Percentiles rank a stretch among this genome's conserved stretches.
These are phyloP conservation scores for Metroxylon sagu DNA, from an alignment of 176 grass and related monocot genomes.

Conservation along the genomic window DNA sequence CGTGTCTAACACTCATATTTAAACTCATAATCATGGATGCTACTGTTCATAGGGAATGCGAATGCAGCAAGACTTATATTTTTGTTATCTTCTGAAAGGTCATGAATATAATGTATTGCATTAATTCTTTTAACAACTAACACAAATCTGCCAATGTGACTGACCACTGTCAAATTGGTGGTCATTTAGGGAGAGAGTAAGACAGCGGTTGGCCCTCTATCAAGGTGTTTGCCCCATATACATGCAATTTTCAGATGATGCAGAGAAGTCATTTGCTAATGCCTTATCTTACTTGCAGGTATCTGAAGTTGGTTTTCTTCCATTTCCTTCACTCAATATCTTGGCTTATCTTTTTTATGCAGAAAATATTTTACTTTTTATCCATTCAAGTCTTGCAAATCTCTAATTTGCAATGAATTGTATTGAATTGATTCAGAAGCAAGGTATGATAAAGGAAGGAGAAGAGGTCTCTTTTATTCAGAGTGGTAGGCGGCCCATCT, in stretches of 20 bases:
- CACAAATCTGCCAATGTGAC: too few species aligned
- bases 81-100: too few species aligned
- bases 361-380: background rate
- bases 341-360: background rate
- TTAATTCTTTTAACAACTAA: too few species aligned
- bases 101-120: too few species aligned
- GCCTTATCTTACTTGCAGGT: conserved; percentile 90
- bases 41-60: too few species aligned
- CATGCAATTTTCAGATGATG: conserved; percentile 75
- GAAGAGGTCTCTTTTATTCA: conserved; percentile 91
- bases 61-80: too few species aligned
- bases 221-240: conserved; percentile 83
- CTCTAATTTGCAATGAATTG: background rate
- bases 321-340: background rate
- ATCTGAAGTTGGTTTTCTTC: conserved; percentile 21
- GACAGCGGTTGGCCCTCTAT: conserved; percentile 86
- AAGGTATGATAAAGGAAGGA: conserved; percentile 88
- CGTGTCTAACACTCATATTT: conserved; percentile 16
- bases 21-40: too few species aligned
- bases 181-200: conserved; percentile 61
- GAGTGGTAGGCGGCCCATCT: conserved; percentile 83
- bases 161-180: conserved; percentile 12
- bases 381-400: background rate
- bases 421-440: conserved; percentile 49
- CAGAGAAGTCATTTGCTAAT: conserved; percentile 68